A percentile compares a stretch with the other conserved stretches of the same genome.
Conservation (phyloP, 352 stramenopile genomes). For the Phytophthora capsici region DNA sequence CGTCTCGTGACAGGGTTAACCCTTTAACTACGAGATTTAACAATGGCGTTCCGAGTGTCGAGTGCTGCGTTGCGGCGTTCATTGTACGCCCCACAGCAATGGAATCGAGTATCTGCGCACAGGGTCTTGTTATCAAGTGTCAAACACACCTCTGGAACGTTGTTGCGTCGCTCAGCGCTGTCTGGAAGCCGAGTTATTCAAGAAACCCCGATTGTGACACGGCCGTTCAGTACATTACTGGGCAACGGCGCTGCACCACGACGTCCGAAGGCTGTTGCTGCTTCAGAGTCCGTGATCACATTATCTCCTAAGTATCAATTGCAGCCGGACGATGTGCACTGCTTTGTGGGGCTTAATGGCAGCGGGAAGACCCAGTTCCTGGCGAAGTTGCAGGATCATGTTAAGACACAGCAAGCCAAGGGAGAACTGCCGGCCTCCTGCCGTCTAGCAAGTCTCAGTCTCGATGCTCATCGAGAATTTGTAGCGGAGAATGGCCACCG, state of each 20-base stretch:
- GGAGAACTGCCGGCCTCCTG: slow-evolving; percentile 35
- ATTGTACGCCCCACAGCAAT: neutral
- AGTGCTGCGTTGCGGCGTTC: slow-evolving; percentile 7
- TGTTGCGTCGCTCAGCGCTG: slow-evolving; percentile 1
- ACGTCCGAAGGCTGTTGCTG: slow-evolving; percentile 8
- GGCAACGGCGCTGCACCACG: slow-evolving; percentile 5
- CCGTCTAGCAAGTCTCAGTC: slow-evolving; percentile 62
- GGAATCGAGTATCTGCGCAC: neutral
- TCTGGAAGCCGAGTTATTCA: slow-evolving; percentile 7
- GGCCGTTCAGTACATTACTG: slow-evolving; percentile 23
- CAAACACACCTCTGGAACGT: slow-evolving; percentile 6
- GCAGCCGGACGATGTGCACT: slow-evolving; percentile 63
- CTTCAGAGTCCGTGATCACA: slow-evolving; percentile 36
- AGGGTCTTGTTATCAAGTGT: neutral
- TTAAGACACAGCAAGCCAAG: slow-evolving; percentile 24
- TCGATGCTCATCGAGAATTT: slow-evolving; percentile 89
- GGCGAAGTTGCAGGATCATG: slow-evolving; percentile 44
- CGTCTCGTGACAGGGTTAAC: too few species aligned
- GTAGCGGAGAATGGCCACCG: slow-evolving; percentile 59
- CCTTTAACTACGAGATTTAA: too few species aligned
- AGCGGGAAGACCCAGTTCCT: slow-evolving; percentile 74
- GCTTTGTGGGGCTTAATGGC: slow-evolving; percentile 74
- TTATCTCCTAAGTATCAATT: slow-evolving; percentile 54
- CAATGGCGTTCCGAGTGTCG: slow-evolving; percentile 18
- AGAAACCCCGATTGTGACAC: slow-evolving; percentile 3